Conservation (phyloP, 225 moss, liverwort and hornwort genomes). For the Lunularia cruciata region DNA sequence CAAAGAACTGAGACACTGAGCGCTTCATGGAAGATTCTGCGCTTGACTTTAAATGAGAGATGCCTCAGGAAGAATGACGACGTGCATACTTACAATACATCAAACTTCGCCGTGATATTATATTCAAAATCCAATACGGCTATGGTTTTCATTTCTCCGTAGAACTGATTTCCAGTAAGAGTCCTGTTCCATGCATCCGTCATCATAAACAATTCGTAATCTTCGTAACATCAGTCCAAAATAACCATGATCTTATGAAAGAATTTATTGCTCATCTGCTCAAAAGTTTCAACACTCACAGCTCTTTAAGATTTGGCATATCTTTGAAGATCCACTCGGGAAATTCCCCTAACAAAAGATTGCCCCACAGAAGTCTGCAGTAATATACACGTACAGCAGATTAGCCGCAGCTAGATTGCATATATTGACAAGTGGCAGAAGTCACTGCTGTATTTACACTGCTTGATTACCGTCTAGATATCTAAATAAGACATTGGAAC, state of each 20-base stretch:
- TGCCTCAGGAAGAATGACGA: too few species aligned
- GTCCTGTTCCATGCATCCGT: slow-evolving; percentile 18
- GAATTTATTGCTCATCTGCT: too few species aligned
- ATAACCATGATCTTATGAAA: too few species aligned
- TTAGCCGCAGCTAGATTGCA: neutral
- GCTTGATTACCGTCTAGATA: too few species aligned
- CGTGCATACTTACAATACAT: neutral
- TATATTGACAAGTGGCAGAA: neutral
- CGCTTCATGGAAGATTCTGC: too few species aligned
- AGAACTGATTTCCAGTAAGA: slow-evolving; percentile 24
- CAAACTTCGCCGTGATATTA: slow-evolving; percentile 14
- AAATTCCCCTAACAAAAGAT: neutral
- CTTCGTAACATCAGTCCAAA: neutral
- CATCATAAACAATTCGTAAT: neutral
- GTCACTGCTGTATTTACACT: neutral
- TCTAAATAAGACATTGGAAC: neutral
- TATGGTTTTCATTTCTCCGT: slow-evolving; percentile 9
- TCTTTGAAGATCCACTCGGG: slow-evolving; percentile 20
- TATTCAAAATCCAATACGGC: slow-evolving; percentile 9
- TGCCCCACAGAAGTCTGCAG: slow-evolving; percentile 13
- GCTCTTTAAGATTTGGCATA: neutral
- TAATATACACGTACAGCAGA: neutral
- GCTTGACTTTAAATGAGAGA: too few species aligned
- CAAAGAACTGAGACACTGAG: too few species aligned
- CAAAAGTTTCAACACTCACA: too few species aligned